Base-by-base conservation (phyloP, 495 filamentous ascomycete species). In the Xylaria venustula region DNA sequence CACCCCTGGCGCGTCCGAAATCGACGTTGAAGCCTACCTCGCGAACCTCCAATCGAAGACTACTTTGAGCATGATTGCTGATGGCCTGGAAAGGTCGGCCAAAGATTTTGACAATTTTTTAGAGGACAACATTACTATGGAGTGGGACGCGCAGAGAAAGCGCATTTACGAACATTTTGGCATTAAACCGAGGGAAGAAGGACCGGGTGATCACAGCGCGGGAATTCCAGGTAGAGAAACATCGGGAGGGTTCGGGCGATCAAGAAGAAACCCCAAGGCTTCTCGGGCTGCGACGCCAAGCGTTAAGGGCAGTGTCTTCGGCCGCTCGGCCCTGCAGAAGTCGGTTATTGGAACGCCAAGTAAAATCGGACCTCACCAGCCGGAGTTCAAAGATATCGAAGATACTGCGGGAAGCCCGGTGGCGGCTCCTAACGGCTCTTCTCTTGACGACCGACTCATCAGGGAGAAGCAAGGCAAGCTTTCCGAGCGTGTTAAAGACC, bases 101-200 rank as follows among this genome's bases (percentile, higher is more conserved):
- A 86, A 85, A 17, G 93, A 97, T 68, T 98, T 99, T 64, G 92
- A 99, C 69, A 73, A 82, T 40, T 97, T 95, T 71, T 76, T 99
- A 45, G 94, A 97, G 70, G 92, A 96, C 64, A 93, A 94, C 68
- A 88, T 97, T 7, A 90, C 91, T 7, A 87, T 94, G 79, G 90
- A 97, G 72, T 98, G 93, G 93, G 92, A 98, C 56, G 86, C 88
- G 6, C 94, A 98, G 75, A 87, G 93, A 37, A 89, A 88, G 69
- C 86, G 87, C 54, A 96, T 98, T 53, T 97, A 97, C 71, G 86
- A 96, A 67, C 94, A 99, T 70, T 98, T 99, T 71, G 94, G 94
- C 7, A 88, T 99, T 41, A 88, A 83, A 59, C 81, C 87, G 7
- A 85, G 81, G 62, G 83, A 87, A 44, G 79, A 80, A 8, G 50